Conservation (phyloP, 441 rosid genomes). For the Populus hybrid region DNA sequence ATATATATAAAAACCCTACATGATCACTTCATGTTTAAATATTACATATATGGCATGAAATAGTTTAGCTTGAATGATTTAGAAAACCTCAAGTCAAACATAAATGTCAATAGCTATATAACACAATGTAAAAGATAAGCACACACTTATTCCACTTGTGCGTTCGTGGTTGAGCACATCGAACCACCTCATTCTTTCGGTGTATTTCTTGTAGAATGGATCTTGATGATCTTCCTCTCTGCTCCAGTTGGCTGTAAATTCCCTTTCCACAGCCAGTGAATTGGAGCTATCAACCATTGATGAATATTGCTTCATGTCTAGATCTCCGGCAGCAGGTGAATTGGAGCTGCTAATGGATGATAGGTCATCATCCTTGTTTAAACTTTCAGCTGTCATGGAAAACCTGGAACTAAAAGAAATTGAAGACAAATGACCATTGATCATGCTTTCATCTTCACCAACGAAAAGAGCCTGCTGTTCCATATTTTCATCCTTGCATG, state of each 20-base stretch:
- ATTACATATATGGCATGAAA: neutral
- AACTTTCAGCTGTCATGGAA: conserved; percentile 7
- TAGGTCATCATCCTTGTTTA: conserved; percentile 18
- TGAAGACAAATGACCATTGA: conserved; percentile 23
- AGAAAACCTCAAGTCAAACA: neutral
- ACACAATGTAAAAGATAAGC: neutral
- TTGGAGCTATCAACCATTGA: conserved; percentile 15
- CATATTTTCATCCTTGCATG: conserved; percentile 12
- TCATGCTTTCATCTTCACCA: conserved; percentile 1
- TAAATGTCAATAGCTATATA: neutral
- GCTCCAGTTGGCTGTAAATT: neutral
- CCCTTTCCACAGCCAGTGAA: conserved; percentile 11
- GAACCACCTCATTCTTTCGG: conserved; percentile 68
- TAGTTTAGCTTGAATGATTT: neutral
- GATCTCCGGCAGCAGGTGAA: conserved; percentile 10
- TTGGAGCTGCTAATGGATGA: conserved; percentile 13
- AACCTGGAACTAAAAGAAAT: conserved; percentile 3
- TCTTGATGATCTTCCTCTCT: conserved; percentile 32
- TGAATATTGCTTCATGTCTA: conserved; percentile 24
- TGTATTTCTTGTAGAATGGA: conserved; percentile 44
- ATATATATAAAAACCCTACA: no score
- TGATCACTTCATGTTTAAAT: no score
- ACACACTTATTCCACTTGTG: conserved; percentile 56
- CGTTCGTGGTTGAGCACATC: conserved; percentile 60
- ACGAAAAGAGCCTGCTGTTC: conserved; percentile 11